Base-by-base conservation (phyloP, 208 protist genomes). In the Leishmania amazonensis region DNA sequence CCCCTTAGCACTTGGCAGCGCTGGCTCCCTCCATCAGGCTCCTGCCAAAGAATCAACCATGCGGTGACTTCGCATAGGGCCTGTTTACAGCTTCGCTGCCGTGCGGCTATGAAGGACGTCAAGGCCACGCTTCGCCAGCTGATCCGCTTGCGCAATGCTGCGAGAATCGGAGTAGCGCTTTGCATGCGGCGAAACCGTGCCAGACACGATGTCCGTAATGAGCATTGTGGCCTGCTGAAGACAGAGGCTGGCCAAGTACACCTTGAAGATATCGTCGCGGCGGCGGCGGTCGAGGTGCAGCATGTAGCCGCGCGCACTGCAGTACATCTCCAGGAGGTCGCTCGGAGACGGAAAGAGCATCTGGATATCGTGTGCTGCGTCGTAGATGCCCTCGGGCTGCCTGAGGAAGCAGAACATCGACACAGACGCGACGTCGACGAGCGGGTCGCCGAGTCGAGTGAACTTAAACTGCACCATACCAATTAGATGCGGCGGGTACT, bases 311-410 rank as follows among this genome's bases (percentile, higher is more conserved):
- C 89, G 87, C 11, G 81, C 80, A 65, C 78, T 87, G 84, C 92
- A 96, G 86, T 96, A 96, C 85, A 85, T 86, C 54, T 96, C 89
- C 0, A 96, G 71, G 42, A 96, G 90, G 58, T 91, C 88, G 57
- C 76, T 83, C 0, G 89, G 79, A 3, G 90, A 84, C 4, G 93
- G 90, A 81, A 94, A 94, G 51, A 94, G 81, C 35, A 78, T 81
- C 75, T 91, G 83, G 31, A 93, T 83, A 15, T 90, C 80, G 35
- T 74, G 68, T 28, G 87, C 78, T 57, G 89, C 70, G 8, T 83
- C 91, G 75, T 84, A 94, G 76, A 94, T 88, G 65, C 93, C 93
- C 31, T 89, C 71, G 7, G 93, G 93, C 45, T 86, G 68, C 17
- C 76, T 81, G 28, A 94, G 67, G 60, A 87, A 90, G 81, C 78